These are phyloP conservation scores for Aureobasidium sp. DNA, from an alignment of 2,329 filamentous ascomycete species.

Conservation along the genomic window DNA sequence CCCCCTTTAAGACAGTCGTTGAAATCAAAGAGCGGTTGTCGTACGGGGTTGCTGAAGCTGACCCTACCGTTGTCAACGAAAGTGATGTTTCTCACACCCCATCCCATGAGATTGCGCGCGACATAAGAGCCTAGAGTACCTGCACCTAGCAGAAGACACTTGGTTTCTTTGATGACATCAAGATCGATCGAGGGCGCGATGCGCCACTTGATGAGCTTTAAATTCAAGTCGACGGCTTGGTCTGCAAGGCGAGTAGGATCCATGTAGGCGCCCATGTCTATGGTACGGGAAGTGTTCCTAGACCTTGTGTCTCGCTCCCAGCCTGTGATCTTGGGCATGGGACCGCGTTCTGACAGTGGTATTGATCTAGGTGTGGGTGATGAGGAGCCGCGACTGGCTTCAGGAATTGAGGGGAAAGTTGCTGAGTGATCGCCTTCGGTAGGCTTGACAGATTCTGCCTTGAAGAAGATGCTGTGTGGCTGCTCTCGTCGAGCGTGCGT, in stretches of 20 bases:
- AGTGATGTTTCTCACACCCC: slow-evolving; percentile 91
- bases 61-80: slow-evolving; percentile 92
- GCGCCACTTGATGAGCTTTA: slow-evolving; percentile 98
- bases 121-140: slow-evolving; percentile 94
- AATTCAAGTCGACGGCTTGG: slow-evolving; percentile 88
- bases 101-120: slow-evolving; percentile 83
- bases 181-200: slow-evolving; percentile 84
- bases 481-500: slow-evolving; percentile 70
- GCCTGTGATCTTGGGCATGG: slow-evolving; percentile 76
- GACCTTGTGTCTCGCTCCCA: slow-evolving; percentile 82
- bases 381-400: background rate
- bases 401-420: slow-evolving; percentile 1
- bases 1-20: slow-evolving; percentile 83
- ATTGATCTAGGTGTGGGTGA: slow-evolving; percentile 20
- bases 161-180: slow-evolving; percentile 81
- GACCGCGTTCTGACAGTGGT: slow-evolving; percentile 8
- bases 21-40: slow-evolving; percentile 88
- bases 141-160: slow-evolving; percentile 82
- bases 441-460: slow-evolving; percentile 42
- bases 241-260: slow-evolving; percentile 82
- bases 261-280: slow-evolving; percentile 87
- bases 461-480: slow-evolving; percentile 72
- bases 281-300: slow-evolving; percentile 70
- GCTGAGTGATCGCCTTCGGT: slow-evolving; percentile 17
- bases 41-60: slow-evolving; percentile 92